Evolutionary conservation across 495 filamentous ascomycete species (phyloP).

Genomic region (Annulohypoxylon stygium): DNA sequence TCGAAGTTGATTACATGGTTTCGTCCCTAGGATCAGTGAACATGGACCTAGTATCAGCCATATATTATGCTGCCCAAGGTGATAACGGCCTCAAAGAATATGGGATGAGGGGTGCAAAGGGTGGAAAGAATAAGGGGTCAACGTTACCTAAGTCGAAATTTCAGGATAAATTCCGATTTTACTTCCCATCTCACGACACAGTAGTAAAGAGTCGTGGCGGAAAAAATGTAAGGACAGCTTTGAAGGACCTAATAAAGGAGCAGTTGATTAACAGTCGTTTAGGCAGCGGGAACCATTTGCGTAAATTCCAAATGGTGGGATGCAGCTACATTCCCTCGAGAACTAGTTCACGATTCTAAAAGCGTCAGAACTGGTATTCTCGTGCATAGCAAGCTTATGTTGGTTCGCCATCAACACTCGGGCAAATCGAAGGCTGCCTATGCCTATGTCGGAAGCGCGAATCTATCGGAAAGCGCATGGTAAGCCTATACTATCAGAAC

Average conservation of each 20-base stretch:
- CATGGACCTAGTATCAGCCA: slow-evolving; percentile 71
- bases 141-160: slow-evolving; percentile 55
- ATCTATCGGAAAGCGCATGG: slow-evolving; percentile 94
- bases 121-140: slow-evolving; percentile 50
- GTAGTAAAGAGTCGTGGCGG: slow-evolving; percentile 73
- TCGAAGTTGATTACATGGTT: slow-evolving; percentile 73
- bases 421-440: slow-evolving; percentile 61
- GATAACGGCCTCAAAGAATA: slow-evolving; percentile 72
- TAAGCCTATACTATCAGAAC: slow-evolving; percentile 53
- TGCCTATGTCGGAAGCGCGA: slow-evolving; percentile 93
- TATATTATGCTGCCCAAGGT: slow-evolving; percentile 83
- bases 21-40: slow-evolving; percentile 85
- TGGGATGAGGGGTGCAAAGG: slow-evolving; percentile 55
- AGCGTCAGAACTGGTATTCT: slow-evolving; percentile 76
- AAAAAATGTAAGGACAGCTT: slow-evolving; percentile 53
- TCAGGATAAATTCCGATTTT: slow-evolving; percentile 73
- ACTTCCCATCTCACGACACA: slow-evolving; percentile 84
- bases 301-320: slow-evolving; percentile 78
- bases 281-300: slow-evolving; percentile 84
- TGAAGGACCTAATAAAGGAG: neutral
- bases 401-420: slow-evolving; percentile 63
- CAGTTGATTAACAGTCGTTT: slow-evolving; percentile 14
- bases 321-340: slow-evolving; percentile 72
- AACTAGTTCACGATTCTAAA: slow-evolving; percentile 78
- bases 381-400: slow-evolving; percentile 91